Evolutionary conservation across 169 alveolate species (phyloP).

Genomic region (Besnoitia besnoiti): DNA sequence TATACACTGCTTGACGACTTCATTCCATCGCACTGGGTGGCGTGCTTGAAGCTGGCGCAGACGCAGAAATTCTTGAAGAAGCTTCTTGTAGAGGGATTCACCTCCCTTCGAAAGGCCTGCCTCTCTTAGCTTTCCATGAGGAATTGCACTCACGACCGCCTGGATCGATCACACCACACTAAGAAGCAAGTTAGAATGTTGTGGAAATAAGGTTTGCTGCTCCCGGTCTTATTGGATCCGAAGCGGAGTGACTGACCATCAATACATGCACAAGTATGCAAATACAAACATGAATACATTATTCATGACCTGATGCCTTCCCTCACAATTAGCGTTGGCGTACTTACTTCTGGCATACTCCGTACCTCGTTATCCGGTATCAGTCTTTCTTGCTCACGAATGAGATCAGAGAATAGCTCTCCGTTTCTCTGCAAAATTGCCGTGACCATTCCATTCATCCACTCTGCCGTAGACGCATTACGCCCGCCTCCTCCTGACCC

Average conservation of each 20-base stretch:
- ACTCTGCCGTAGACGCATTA: constrained; percentile 26
- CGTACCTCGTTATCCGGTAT: constrained; percentile 46
- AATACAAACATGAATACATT: neutral
- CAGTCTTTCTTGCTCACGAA: neutral
- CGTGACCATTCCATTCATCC: constrained; percentile 33
- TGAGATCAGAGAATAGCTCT: constrained; percentile 31
- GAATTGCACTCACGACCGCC: constrained; percentile 43
- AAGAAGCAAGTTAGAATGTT: neutral
- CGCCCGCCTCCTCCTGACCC: neutral
- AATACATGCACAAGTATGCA: neutral
- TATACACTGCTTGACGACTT: constrained; percentile 54
- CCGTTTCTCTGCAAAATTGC: constrained; percentile 37
- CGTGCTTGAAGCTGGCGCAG: constrained; percentile 36
- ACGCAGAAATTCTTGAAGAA: constrained; percentile 35
- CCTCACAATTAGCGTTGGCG: too few relatives aligned
- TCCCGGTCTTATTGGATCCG: neutral
- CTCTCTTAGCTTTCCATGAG: constrained; percentile 3
- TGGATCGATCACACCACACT: neutral
- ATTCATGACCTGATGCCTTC: neutral
- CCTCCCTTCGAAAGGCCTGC: constrained; percentile 16
- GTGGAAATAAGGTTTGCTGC: too few relatives aligned
- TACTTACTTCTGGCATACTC: constrained; percentile 55
- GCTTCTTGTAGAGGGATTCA: constrained; percentile 10
- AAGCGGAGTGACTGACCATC: neutral
- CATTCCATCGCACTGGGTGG: constrained; percentile 23